phyloP scores from a whole-genome alignment of 2,329 filamentous ascomycete species.

The Exophiala xenobiotica region DNA sequence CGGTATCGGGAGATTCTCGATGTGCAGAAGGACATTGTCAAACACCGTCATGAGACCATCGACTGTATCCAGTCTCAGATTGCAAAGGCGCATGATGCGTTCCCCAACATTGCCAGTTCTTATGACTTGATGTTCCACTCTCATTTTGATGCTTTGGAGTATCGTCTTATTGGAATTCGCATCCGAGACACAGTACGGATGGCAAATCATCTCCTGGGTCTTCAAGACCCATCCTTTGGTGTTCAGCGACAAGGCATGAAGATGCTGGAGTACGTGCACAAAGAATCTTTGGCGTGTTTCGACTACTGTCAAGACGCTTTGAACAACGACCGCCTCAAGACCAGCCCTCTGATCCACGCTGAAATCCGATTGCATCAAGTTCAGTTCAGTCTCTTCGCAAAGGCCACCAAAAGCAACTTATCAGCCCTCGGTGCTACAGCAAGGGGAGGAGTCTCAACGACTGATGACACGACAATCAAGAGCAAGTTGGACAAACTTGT shows the following conservation, averaged over 20 bases:
- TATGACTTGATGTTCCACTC: constrained; percentile 30
- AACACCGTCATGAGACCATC: constrained; percentile 27
- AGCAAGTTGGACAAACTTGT: neutral
- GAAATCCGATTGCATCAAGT: constrained; percentile 31
- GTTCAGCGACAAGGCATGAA: constrained; percentile 25
- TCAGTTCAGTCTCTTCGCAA: constrained; percentile 24
- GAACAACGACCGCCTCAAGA: constrained; percentile 6
- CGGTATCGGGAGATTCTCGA: constrained; percentile 27
- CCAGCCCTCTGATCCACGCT: constrained; percentile 28
- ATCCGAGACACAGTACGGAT: constrained; percentile 29
- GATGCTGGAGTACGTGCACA: constrained; percentile 19
- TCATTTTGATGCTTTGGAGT: constrained; percentile 30
- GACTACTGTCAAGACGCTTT: constrained; percentile 21
- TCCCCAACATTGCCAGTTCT: constrained; percentile 30
- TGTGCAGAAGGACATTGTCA: constrained; percentile 24
- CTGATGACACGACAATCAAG: neutral
- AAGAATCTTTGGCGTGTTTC: constrained; percentile 22
- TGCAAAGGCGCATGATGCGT: constrained; percentile 15
- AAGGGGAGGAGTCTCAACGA: neutral
- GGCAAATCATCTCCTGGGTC: constrained; percentile 16
- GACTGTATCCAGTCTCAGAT: constrained; percentile 25
- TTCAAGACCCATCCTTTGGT: constrained; percentile 29
- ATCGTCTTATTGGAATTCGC: constrained; percentile 24
- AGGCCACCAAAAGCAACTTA: constrained; percentile 2
- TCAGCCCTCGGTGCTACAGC: neutral